A percentile compares a stretch with the other conserved stretches of the same genome.
Conservation (phyloP, 2,329 filamentous ascomycete genomes). For the Bipolaris victoriae region DNA sequence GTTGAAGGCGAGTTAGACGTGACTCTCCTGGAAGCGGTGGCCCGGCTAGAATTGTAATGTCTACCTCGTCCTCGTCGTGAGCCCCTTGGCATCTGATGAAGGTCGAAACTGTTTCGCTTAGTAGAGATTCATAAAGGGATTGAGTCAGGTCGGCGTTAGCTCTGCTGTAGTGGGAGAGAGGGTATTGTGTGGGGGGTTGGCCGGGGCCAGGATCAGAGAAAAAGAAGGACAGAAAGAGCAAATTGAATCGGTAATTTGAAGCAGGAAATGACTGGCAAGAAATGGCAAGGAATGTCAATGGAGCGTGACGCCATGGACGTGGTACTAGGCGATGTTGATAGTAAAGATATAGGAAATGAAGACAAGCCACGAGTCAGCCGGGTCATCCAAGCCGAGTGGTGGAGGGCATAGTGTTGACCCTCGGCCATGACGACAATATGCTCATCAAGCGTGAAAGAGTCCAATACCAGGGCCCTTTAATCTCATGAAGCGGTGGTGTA, state of each 20-base stretch:
- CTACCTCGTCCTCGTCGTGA: slow-evolving; percentile 44
- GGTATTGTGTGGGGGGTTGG: slow-evolving; percentile 14
- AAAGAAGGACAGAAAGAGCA: slow-evolving; percentile 9
- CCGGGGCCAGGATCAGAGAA: slow-evolving; percentile 2
- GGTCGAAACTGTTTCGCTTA: slow-evolving; percentile 41
- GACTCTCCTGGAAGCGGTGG: slow-evolving; percentile 32
- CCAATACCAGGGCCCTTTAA: slow-evolving; percentile 40
- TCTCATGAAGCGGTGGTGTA: slow-evolving; percentile 30
- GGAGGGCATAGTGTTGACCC: slow-evolving; percentile 29
- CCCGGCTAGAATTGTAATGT: slow-evolving; percentile 40
- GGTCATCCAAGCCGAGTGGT: slow-evolving; percentile 33
- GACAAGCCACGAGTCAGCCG: slow-evolving; percentile 45
- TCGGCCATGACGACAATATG: slow-evolving; percentile 16
- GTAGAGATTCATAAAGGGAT: slow-evolving; percentile 28
- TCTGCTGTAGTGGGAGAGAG: slow-evolving; percentile 28
- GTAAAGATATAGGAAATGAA: slow-evolving; percentile 41
- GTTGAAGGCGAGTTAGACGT: slow-evolving; percentile 29
- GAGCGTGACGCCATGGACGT: slow-evolving; percentile 25
- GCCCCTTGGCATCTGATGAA: slow-evolving; percentile 48
- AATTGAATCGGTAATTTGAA: slow-evolving; percentile 3
- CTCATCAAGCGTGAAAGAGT: slow-evolving; percentile 22
- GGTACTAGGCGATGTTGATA: slow-evolving; percentile 15
- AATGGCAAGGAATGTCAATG: slow-evolving; percentile 17
- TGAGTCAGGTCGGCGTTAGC: slow-evolving; percentile 31
- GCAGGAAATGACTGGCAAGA: slow-evolving; percentile 14